A percentile compares a stretch with the other conserved stretches of the same genome.
phyloP scores from a whole-genome alignment of 2,329 filamentous ascomycete genomes.

The Blastomyces gilchristii region DNA sequence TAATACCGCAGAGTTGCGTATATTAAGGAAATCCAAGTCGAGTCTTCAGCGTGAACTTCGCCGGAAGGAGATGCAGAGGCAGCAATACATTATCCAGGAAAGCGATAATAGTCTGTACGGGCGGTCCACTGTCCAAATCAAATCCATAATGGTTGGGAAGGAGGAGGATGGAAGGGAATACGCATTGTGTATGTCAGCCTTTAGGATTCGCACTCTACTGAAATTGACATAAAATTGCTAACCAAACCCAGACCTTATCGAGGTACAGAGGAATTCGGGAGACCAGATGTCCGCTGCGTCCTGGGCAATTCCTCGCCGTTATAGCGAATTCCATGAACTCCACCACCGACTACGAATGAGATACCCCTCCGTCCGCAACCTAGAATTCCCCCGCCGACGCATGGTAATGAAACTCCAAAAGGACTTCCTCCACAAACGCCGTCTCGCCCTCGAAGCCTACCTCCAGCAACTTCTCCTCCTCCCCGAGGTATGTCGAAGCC shows the following conservation, averaged over 20 bases:
- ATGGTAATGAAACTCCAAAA: slow-evolving; percentile 95
- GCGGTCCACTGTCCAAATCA: slow-evolving; percentile 78
- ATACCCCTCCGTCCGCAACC: slow-evolving; percentile 75
- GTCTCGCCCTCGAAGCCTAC: slow-evolving; percentile 74
- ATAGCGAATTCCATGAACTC: slow-evolving; percentile 93
- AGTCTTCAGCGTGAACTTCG: slow-evolving; percentile 87
- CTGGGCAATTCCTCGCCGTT: slow-evolving; percentile 85
- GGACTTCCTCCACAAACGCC: slow-evolving; percentile 86
- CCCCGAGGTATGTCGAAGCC: slow-evolving; percentile 86
- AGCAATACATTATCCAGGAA: slow-evolving; percentile 95
- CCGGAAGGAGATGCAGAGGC: slow-evolving; percentile 86
- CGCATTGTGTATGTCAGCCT: slow-evolving; percentile 58
- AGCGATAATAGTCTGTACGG: slow-evolving; percentile 96
- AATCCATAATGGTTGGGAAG: slow-evolving; percentile 80
- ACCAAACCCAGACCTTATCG: slow-evolving; percentile 56
- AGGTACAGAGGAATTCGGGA: slow-evolving; percentile 79
- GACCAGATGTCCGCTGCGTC: slow-evolving; percentile 95
- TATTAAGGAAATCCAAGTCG: slow-evolving; percentile 84
- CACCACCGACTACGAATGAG: slow-evolving; percentile 76
- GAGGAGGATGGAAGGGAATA: slow-evolving; percentile 91
- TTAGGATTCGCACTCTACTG: neutral
- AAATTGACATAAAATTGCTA: neutral
- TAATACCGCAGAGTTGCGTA: slow-evolving; percentile 85
- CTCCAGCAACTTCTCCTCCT: slow-evolving; percentile 69
- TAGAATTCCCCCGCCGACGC: slow-evolving; percentile 85